Base-by-base conservation (phyloP, 73 alveolate genomes). In the Uronychia setigera region DNA sequence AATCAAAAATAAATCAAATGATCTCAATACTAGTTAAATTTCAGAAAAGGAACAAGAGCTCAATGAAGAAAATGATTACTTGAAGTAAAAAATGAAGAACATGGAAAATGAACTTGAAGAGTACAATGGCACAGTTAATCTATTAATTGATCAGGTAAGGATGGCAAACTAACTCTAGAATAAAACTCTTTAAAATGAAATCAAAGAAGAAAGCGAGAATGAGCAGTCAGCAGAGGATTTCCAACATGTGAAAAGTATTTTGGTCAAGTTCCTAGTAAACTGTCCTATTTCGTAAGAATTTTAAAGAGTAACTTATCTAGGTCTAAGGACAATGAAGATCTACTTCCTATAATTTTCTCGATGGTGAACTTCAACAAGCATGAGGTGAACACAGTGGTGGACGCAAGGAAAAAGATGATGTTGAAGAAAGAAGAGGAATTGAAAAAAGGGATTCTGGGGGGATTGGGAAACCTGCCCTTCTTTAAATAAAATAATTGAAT, bases 251-350 rank as follows among this genome's bases (percentile, higher is more conserved):
- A 34, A 32, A n/a, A 74, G 79, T 26, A 80, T 59, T 26, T 32
- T 80, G 5, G 28, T 1, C 32, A 80, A 60, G 27, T 80, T 80
- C 79, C 75, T 80, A 5, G 58, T n/a, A n/a, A 80, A 80, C 60
- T n/a, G 59, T 58, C 87, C 87, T 13, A 0, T n/a, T 5, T 46
- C 67, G 67, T 46, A 46, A 19, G 67, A 19, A 46, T 11, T 19
- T 19, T 46, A n/a, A n/a, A n/a, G n/a, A n/a, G 5, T 46, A 19
- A 46, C 67, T 46, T 46, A n/a, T n/a, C n/a, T 19, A 58, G 46
- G 27, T 28, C 75, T 28, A 80, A 80, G 35, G 88, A 81, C 14
- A 81, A 81, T 60, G 88, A 81, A 33, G 88, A 60, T 29, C 76
- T 81, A n/a, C 75, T 81, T n/a, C 77, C 88, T 11, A 74, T 81